Evolutionary conservation across 202 grass and related monocot genomes (phyloP).

Genomic region (Cymbopogon flexuosus): DNA sequence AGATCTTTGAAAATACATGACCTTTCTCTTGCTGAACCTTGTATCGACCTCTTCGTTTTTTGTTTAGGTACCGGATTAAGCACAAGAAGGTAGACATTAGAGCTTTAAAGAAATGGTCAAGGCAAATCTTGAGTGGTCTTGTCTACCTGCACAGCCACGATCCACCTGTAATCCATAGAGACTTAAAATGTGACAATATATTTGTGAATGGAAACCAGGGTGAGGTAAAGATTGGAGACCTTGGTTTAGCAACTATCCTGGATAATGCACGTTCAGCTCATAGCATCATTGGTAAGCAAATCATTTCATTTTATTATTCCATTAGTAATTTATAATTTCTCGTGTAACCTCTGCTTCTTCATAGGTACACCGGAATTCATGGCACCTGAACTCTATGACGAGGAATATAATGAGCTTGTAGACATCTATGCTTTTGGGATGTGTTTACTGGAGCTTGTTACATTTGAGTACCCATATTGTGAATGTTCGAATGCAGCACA

Average conservation of each 20-base stretch:
- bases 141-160: constrained; percentile 84
- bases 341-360: constrained; percentile 1
- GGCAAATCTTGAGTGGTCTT: constrained; percentile 83
- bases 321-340: constrained; percentile 3
- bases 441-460: constrained; percentile 94
- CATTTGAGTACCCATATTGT: constrained; percentile 86
- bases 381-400: constrained; percentile 91
- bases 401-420: constrained; percentile 92
- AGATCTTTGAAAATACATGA: neutral
- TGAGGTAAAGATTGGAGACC: constrained; percentile 96
- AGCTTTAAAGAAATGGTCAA: constrained; percentile 95
- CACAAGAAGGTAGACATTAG: constrained; percentile 84
- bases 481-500: constrained; percentile 93
- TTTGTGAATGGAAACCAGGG: constrained; percentile 96
- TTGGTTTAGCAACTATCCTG: constrained; percentile 87
- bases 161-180: constrained; percentile 89
- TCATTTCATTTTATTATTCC: neutral
- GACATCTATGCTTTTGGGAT: constrained; percentile 97
- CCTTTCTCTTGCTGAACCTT: constrained; percentile 19
- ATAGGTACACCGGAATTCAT: constrained; percentile 95
- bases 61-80: constrained; percentile 82
- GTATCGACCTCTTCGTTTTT: neutral
- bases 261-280: constrained; percentile 70
- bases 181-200: constrained; percentile 95
- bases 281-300: constrained; percentile 68